A percentile compares a stretch with the other conserved stretches of the same genome.
These are phyloP conservation scores for Neofusicoccum kwambonambiense DNA, from an alignment of 2,329 filamentous ascomycete species.

Conservation along the genomic window DNA sequence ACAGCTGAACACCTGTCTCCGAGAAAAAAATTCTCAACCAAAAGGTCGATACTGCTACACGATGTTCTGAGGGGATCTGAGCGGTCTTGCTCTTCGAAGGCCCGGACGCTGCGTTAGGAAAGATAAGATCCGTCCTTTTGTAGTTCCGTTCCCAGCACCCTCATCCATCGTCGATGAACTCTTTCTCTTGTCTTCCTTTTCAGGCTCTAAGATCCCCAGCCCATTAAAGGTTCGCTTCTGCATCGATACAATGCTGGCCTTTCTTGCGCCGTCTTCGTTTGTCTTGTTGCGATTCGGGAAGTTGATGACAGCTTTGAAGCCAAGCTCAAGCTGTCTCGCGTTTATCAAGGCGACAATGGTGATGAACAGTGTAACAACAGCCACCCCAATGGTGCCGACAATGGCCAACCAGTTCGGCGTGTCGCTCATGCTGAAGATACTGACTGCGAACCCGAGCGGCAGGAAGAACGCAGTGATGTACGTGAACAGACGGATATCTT, in stretches of 20 bases:
- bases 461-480: slow-evolving; percentile 38
- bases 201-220: not conserved
- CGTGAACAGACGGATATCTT: slow-evolving; percentile 36
- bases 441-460: slow-evolving; percentile 31
- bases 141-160: not conserved
- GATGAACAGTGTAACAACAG: slow-evolving; percentile 4
- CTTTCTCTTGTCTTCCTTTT: not conserved
- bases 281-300: not conserved
- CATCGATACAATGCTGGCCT: not conserved
- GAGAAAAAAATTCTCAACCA: too few relatives aligned
- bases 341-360: not conserved
- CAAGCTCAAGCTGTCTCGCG: not conserved
- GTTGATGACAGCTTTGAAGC: not conserved
- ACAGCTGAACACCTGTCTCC: too few relatives aligned
- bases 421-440: slow-evolving; percentile 34
- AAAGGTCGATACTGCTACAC: not conserved
- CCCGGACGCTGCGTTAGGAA: not conserved
- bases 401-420: slow-evolving; percentile 19
- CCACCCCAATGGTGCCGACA: not conserved
- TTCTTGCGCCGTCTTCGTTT: not conserved
- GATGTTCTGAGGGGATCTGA: not conserved
- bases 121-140: not conserved
- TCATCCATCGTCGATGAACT: not conserved
- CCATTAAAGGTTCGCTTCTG: not conserved
- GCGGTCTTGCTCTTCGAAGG: not conserved